These are phyloP conservation scores for Cladochytrium replicatum DNA, from an alignment of 192 early-diverging fungal genomes.

Conservation along the genomic window DNA sequence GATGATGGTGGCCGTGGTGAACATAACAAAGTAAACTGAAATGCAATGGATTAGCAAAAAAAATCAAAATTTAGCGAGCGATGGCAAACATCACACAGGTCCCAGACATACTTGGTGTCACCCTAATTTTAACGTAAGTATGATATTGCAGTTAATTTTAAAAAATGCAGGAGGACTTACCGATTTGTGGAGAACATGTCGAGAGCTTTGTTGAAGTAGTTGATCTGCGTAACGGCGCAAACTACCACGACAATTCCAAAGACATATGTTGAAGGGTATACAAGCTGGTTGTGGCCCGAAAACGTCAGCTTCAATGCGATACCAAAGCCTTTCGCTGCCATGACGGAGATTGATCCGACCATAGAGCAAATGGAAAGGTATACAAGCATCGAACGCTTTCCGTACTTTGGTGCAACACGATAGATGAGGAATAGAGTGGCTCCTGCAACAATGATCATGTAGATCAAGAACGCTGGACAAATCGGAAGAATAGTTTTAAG, in stretches of 20 bases:
- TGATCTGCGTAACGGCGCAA: slow-evolving; percentile 91
- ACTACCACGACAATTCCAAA: slow-evolving; percentile 68
- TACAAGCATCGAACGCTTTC: slow-evolving; percentile 70
- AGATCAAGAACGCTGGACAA: slow-evolving; percentile 65
- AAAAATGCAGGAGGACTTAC: slow-evolving; percentile 40
- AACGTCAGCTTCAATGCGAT: slow-evolving; percentile 87
- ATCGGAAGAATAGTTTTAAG: no score
- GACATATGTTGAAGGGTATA: slow-evolving; percentile 79
- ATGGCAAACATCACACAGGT: background rate
- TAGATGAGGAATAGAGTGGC: slow-evolving; percentile 72
- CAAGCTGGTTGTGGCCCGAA: slow-evolving; percentile 85
- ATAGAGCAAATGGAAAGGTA: slow-evolving; percentile 94
- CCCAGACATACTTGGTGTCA: slow-evolving; percentile 28
- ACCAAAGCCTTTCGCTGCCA: slow-evolving; percentile 88
- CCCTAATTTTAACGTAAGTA: no score
- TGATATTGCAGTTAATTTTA: no score
- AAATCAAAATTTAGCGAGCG: no score
- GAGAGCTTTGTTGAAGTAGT: slow-evolving; percentile 96
- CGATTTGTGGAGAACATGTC: slow-evolving; percentile 86
- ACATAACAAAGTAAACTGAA: slow-evolving; percentile 94
- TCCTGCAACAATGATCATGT: slow-evolving; percentile 54
- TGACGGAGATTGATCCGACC: slow-evolving; percentile 85
- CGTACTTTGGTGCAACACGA: slow-evolving; percentile 64
- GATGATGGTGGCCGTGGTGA: slow-evolving; percentile 87
- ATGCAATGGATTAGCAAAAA: slow-evolving; percentile 18